Percentiles rank a stretch among this genome's conserved stretches.
Conservation (phyloP, 2,329 filamentous ascomycete species). For the Sclerotinia minor region DNA sequence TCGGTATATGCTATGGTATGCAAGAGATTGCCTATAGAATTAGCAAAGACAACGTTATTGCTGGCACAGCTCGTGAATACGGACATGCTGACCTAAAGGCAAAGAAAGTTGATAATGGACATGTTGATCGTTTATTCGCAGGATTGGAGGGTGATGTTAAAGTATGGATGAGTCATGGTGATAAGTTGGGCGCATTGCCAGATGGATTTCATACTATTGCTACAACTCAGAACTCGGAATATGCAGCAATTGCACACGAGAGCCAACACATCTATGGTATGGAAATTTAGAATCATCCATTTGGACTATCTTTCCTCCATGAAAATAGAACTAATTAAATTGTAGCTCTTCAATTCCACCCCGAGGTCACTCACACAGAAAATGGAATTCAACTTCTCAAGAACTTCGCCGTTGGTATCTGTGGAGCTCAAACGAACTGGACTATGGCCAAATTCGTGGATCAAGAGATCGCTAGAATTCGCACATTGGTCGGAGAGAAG, state of each 20-base stretch:
- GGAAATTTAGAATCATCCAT: neutral
- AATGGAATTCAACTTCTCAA: constrained; percentile 68
- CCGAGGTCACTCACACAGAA: constrained; percentile 61
- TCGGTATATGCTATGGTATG: constrained; percentile 49
- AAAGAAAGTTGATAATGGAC: constrained; percentile 52
- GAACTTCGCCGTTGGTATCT: constrained; percentile 86
- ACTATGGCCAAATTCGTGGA: constrained; percentile 81
- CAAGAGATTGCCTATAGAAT: constrained; percentile 75
- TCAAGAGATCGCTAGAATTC: constrained; percentile 77
- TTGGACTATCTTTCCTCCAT: neutral
- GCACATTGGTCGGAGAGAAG: constrained; percentile 75
- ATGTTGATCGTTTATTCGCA: constrained; percentile 77
- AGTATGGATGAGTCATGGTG: constrained; percentile 84
- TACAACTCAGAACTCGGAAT: constrained; percentile 73
- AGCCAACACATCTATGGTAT: constrained; percentile 67
- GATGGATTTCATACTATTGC: constrained; percentile 72
- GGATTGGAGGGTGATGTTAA: constrained; percentile 70
- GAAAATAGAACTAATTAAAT: neutral
- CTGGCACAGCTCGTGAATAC: constrained; percentile 56
- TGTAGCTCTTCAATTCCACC: constrained; percentile 48
- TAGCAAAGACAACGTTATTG: constrained; percentile 62
- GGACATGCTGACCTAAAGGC: constrained; percentile 54
- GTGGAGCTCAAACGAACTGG: constrained; percentile 75
- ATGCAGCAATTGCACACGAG: constrained; percentile 75
- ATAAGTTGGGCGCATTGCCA: constrained; percentile 78